Evolutionary conservation across 108 stramenopile genomes (phyloP).

Genomic region (Chaetoceros muelleri): DNA sequence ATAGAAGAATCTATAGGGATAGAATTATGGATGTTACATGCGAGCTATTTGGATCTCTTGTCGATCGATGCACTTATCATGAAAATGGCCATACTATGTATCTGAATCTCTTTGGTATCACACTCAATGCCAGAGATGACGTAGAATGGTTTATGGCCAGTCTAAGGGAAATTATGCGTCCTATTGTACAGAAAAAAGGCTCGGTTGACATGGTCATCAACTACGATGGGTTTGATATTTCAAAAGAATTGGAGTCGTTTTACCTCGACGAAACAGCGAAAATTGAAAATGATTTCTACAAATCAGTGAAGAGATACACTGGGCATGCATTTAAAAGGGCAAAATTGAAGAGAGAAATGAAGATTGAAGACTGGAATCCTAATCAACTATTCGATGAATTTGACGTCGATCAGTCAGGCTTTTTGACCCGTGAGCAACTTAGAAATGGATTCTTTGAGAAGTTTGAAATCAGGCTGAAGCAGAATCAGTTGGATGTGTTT

Average conservation of each 20-base stretch:
- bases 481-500: too few species aligned
- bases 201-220: conserved; percentile 37
- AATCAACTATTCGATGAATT: conserved; percentile 28
- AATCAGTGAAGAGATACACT: conserved; percentile 36
- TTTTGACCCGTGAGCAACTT: conserved; percentile 34
- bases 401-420: conserved; percentile 24
- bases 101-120: conserved; percentile 50
- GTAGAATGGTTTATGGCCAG: conserved; percentile 28
- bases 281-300: conserved; percentile 30
- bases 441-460: conserved; percentile 24
- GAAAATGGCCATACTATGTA: conserved; percentile 41
- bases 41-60: conserved; percentile 45
- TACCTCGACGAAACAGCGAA: conserved; percentile 13
- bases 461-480: conserved; percentile 36
- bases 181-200: conserved; percentile 26
- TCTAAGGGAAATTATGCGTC: conserved; percentile 25
- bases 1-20: conserved; percentile 36
- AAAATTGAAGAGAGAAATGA: conserved; percentile 20
- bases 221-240: conserved; percentile 48
- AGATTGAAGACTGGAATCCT: conserved; percentile 29
- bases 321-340: conserved; percentile 47
- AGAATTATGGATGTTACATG: conserved; percentile 33
- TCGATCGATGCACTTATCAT: conserved; percentile 36
- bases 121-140: conserved; percentile 35
- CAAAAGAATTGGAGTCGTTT: conserved; percentile 29